phyloP scores from a whole-genome alignment of 2,329 filamentous ascomycete species.

The Fusarium ambrosium region DNA sequence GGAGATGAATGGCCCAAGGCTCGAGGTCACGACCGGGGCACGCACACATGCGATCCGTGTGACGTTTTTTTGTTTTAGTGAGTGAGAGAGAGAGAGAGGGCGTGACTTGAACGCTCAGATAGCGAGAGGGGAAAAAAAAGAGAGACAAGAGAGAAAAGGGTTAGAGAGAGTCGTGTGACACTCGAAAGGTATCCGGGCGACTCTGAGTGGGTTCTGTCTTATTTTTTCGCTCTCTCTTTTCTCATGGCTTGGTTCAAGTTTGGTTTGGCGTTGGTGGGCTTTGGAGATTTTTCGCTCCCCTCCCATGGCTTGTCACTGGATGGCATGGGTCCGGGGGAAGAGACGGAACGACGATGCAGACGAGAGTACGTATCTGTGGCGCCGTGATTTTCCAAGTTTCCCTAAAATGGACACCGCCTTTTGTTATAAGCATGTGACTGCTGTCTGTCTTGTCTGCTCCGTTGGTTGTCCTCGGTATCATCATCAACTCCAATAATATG shows the following conservation, averaged over 20 bases:
- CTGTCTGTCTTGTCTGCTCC: slow-evolving; percentile 13
- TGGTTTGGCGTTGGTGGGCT: slow-evolving; percentile 28
- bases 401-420: slow-evolving; percentile 37
- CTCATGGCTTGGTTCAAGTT: slow-evolving; percentile 30
- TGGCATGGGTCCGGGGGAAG: slow-evolving; percentile 7
- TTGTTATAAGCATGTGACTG: slow-evolving; percentile 37
- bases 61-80: slow-evolving; percentile 17
- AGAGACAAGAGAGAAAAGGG: neutral
- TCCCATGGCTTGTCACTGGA: neutral
- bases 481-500: neutral
- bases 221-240: slow-evolving; percentile 13
- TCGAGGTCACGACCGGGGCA: slow-evolving; percentile 39
- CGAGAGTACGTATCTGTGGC: slow-evolving; percentile 40
- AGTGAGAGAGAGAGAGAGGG: neutral
- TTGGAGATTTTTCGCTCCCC: slow-evolving; percentile 35
- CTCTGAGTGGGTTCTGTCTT: slow-evolving; percentile 17
- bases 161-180: slow-evolving; percentile 42
- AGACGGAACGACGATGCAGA: neutral
- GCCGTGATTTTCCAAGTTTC: slow-evolving; percentile 3
- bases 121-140: neutral
- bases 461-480: slow-evolving; percentile 22
- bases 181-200: slow-evolving; percentile 27
- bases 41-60: slow-evolving; percentile 43
- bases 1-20: slow-evolving; percentile 42
- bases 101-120: slow-evolving; percentile 30